Evolutionary conservation across 139 green algal genomes (phyloP), one percentile per base, ranked within the genome.

Genomic region (Haematococcus sp.): DNA sequence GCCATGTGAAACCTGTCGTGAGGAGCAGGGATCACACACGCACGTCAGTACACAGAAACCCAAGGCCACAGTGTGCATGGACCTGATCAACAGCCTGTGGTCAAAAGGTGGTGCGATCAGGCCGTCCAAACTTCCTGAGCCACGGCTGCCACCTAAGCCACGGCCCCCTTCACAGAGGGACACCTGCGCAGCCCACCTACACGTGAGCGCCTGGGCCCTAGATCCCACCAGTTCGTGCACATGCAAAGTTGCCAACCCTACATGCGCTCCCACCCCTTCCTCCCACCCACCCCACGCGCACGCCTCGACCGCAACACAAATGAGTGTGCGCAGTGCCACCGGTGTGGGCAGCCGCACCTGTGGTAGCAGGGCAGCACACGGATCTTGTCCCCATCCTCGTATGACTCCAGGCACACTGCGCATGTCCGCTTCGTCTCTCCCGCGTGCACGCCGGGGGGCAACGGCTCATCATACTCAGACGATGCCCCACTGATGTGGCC

Each of bases 341-440:
- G n/a, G 16, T 70, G 63, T 44, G 33, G 3, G 9, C 63, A 54
- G 15, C 13, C 75, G 7, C 75, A 75, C 40, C 76, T 63, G 70
- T 81, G 76, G 22, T 70, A 59, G 76, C 76, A 82, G 16, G 76
- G 76, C 63, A 82, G 76, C 55, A 75, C 34, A 11, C 76, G 60
- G 9, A 81, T 13, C 52, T 81, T 81, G 25, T 81, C 76, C 33
- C 76, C 76, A 3, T 71, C 68, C 19, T 63, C 32, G 19, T 76
- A 81, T 13, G 65, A 9, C 58, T 76, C 79, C 56, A 85, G 51
- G 51, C 79, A 85, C 46, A 85, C 64, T 22, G 75, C 67, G 70
- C 79, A 85, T 52, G 63, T 44, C 28, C 75, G 70, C 71, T 81
- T 85, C n/a, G 79, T 85, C 64, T 84, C 79, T 25, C 79, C 79